Conservation (phyloP, 2,329 filamentous ascomycete species). For the Dothistroma septosporum region DNA sequence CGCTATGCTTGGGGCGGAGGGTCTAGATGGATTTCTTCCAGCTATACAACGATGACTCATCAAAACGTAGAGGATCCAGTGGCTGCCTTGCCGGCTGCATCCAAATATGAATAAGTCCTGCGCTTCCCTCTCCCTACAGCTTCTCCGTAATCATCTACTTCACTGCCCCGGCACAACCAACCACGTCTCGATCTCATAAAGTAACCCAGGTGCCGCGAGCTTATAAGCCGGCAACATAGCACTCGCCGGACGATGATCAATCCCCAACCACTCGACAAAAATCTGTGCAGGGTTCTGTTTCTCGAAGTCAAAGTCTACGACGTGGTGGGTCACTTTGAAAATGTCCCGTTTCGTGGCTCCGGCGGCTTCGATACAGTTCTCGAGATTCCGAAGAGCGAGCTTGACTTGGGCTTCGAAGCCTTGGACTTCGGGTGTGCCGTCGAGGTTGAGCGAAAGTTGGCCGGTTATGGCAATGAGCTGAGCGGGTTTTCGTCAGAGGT, state of each 20-base stretch:
- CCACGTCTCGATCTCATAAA: constrained; percentile 23
- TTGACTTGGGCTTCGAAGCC: constrained; percentile 17
- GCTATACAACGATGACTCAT: background rate
- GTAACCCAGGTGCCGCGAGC: constrained; percentile 13
- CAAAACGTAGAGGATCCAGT: background rate
- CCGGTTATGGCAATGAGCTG: constrained; percentile 20
- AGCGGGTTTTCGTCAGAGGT: background rate
- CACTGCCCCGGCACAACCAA: constrained; percentile 14
- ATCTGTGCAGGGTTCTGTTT: constrained; percentile 19
- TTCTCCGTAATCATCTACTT: background rate
- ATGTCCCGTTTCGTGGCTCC: constrained; percentile 21
- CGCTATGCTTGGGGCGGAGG: constrained; percentile 64
- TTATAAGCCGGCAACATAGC: constrained; percentile 18
- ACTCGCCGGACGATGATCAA: constrained; percentile 20
- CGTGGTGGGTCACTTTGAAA: constrained; percentile 24
- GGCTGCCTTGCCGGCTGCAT: no score
- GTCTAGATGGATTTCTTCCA: constrained; percentile 42
- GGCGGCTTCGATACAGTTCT: constrained; percentile 19
- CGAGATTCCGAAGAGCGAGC: constrained; percentile 19
- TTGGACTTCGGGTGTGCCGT: constrained; percentile 11
- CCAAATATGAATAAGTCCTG: no score
- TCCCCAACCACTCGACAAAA: constrained; percentile 21
- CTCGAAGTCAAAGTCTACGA: constrained; percentile 20
- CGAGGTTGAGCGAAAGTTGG: constrained; percentile 18
- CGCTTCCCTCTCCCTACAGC: background rate